phyloP scores from a whole-genome alignment of 345 rosid species.

The Luvunga scandens region DNA sequence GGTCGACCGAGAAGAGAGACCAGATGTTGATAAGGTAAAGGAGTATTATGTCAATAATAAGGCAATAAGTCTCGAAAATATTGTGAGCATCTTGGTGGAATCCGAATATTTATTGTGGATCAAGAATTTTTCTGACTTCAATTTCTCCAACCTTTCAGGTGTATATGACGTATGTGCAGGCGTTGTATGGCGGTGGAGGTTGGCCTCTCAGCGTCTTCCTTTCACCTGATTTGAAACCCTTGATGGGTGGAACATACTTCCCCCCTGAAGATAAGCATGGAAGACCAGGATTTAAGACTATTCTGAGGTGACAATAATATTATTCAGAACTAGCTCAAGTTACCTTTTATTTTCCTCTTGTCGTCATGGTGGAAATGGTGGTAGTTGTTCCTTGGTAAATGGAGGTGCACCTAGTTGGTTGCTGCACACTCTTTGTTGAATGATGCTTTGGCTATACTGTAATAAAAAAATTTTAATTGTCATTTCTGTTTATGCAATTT shows the following conservation, averaged over 20 bases:
- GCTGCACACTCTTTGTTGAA: not conserved
- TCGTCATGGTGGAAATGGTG: not conserved
- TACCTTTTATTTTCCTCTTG: not conserved
- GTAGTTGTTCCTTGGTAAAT: not conserved
- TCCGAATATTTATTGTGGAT: not conserved
- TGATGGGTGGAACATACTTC: conserved; percentile 97
- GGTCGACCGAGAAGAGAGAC: conserved; percentile 98
- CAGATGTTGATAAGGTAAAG: conserved; percentile 94
- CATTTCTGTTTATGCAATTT: not conserved
- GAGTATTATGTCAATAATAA: not conserved
- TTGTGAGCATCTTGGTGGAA: not conserved
- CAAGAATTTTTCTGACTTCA: not conserved
- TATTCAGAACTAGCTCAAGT: not conserved
- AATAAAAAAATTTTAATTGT: not conserved
- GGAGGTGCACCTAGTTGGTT: not conserved
- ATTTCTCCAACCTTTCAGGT: conserved; percentile 46
- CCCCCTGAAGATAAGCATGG: conserved; percentile 88
- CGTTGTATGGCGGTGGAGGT: conserved; percentile 85
- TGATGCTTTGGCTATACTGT: not conserved
- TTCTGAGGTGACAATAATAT: conserved; percentile 46
- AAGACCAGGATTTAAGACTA: conserved; percentile 90
- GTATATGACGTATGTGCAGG: conserved; percentile 92
- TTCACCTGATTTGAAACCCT: conserved; percentile 90
- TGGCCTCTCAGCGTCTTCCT: conserved; percentile 94
- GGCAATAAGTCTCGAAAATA: not conserved